phyloP scores from a whole-genome alignment of 129 eudicot species.

The Lactuca sativa region DNA sequence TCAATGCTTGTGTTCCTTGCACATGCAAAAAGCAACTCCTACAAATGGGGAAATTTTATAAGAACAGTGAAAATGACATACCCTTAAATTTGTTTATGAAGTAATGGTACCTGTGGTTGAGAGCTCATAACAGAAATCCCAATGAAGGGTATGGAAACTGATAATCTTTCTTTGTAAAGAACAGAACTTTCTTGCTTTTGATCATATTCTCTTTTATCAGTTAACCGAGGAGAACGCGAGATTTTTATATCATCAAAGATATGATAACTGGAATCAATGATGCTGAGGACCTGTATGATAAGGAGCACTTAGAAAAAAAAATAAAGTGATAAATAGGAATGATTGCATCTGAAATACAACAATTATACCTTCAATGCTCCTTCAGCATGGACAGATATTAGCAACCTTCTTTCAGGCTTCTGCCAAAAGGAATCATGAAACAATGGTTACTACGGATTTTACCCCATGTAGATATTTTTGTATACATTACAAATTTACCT shows the following conservation, averaged over 20 bases:
- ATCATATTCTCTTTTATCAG: conserved; percentile 40
- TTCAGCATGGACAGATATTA: conserved; percentile 90
- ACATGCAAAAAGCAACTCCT: conserved; percentile 91
- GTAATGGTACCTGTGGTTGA: conserved; percentile 62
- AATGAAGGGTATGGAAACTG: conserved; percentile 67
- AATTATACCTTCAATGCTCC: conserved; percentile 84
- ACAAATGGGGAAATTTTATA: conserved; percentile 23
- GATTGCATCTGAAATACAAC: conserved; percentile 7
- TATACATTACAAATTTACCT: conserved; percentile 42
- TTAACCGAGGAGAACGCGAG: conserved; percentile 39
- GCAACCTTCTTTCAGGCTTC: conserved; percentile 87
- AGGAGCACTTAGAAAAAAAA: conserved; percentile 11
- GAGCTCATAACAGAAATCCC: conserved; percentile 92
- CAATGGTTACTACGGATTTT: no score
- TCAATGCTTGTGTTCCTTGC: conserved; percentile 61
- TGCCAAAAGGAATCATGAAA: conserved; percentile 31
- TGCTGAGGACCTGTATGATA: conserved; percentile 73
- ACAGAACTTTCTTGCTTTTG: conserved; percentile 48
- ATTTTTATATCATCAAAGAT: conserved; percentile 53
- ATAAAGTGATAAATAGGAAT: conserved; percentile 1
- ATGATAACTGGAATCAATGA: conserved; percentile 88
- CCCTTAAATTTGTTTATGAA: conserved; percentile 4
- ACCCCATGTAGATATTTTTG: background rate
- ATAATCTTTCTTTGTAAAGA: no score
- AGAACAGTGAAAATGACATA: background rate